Base-by-base conservation (phyloP, 305 asterid genomes). In the Fraxinus floribunda region DNA sequence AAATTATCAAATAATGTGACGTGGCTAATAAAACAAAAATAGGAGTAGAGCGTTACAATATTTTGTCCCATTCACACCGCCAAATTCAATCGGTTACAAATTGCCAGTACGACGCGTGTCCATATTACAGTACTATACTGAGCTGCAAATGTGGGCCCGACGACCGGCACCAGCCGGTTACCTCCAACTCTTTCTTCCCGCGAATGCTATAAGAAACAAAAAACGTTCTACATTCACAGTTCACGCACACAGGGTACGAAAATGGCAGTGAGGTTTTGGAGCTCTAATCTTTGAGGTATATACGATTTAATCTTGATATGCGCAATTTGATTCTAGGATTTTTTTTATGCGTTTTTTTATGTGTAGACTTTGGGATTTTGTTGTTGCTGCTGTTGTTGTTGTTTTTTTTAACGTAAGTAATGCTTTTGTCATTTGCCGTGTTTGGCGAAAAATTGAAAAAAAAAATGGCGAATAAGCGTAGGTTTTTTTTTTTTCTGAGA, bases 91-190 rank as follows among this genome's bases (percentile, higher is more conserved):
- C 84, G 46, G 81, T 79, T 71, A 70, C 77, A 22, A 75, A 83
- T 70, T 71, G 87, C 16, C 76, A 32, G 57, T 46, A 20, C 44
- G 85, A 83, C 85, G 77, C 86, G 86, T 85, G 89, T 80, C 83
- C 18, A 52, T 30, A 64, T 26, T 46, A 16, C 26, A 38, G 7
- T 26, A 24, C 60, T 88, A 90, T 24, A 79, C 78, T 87, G 49
- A 35, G 81, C 64, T 39, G 89, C 82, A 16, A 39, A 20, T 1
- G 22, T 70, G 82, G 86, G 36, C 79, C 86, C 85, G 76, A 49
- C 3, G 8, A 52, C 62, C 9, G 90, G 75, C 88, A 83, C 78
- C 46, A 82, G 77, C 62, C 88, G 83, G 91, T 88, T 84, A 76
- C 72, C 72, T 32, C 35, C 83, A 16, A 49, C 71, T 62, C n/a